Evolutionary conservation across 768 basidiomycete species (phyloP).

Genomic region (Megacollybia marginata): DNA sequence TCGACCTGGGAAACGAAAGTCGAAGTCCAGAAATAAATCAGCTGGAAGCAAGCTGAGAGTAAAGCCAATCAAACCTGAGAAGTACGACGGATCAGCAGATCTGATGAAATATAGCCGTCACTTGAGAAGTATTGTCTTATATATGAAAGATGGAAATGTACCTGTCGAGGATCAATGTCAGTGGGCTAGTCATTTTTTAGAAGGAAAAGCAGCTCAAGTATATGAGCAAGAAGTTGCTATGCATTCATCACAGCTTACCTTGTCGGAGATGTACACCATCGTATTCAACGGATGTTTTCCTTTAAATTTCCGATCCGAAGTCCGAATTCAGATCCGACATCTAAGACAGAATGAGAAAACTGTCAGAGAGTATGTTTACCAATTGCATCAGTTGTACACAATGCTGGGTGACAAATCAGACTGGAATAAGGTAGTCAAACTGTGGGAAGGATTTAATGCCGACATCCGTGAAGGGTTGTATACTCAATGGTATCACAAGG

Average conservation of each 20-base stretch:
- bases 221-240: background rate
- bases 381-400: conserved; percentile 24
- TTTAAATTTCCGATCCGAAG: no score
- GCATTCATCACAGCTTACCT: background rate
- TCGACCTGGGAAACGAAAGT: no score
- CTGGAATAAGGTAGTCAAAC: conserved; percentile 18
- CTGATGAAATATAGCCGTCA: no score
- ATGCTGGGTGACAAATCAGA: conserved; percentile 23
- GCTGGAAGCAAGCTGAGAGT: no score
- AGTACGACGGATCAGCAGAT: no score
- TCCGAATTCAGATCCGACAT: background rate
- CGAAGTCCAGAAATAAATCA: no score
- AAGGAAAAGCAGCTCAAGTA: background rate
- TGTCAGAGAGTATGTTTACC: conserved; percentile 24
- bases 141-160: no score
- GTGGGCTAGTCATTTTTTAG: background rate
- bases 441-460: conserved; percentile 25
- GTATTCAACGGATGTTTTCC: background rate
- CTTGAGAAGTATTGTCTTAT: no score
- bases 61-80: no score
- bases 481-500: conserved; percentile 19
- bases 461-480: conserved; percentile 22
- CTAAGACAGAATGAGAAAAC: conserved; percentile 4
- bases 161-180: no score
- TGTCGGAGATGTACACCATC: background rate